Evolutionary conservation across 1,284 basidiomycete genomes (phyloP), one percentile per base, ranked within the genome.

Genomic region (Ganoderma resinaceum): DNA sequence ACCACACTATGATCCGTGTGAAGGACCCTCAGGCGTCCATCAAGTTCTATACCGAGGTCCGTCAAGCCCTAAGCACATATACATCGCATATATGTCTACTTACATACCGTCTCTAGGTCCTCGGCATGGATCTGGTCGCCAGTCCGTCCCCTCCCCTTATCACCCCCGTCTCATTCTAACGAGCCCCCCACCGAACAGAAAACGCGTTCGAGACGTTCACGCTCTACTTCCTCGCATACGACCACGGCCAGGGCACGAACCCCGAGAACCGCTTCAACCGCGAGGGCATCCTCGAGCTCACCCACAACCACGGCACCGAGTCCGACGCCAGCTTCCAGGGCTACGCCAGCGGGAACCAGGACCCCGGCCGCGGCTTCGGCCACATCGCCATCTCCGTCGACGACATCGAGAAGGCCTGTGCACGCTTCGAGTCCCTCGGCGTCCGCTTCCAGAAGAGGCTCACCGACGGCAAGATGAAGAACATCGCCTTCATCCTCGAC

Each of bases 231-330:
- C 87, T 96, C 61, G 93, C 87, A 35, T 95, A 88, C 80, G 89
- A 92, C 75, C 84, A 90, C 72, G 84, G 84, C 40, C 84, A 80
- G 49, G 80, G 84, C 38, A 78, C 87, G 60, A 83, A 84, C 12
- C 67, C 78, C 1, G 85, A 87, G n/a, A 73, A 68, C 64, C 76
- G 78, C 67, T 89, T 89, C 71, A 76, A 83, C 64, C 87, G 93
- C 59, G 92, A 95, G 85, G 92, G 91, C 66, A 84, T 96, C 66
- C 89, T 97, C 69, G 95, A 97, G 80, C 87, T 97, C 61, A 95
- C 94, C 12, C 92, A 95, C 83, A 96, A 96, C 83, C 93, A 94
- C 79, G 95, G 95, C 67, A 97, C 96, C 60, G 95, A 97, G 81
- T 82, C 79, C 70, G 93, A 97, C 80, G 75, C 89, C 68, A 80